phyloP scores from a whole-genome alignment of 306 rosid genomes.

The Pueraria montana region DNA sequence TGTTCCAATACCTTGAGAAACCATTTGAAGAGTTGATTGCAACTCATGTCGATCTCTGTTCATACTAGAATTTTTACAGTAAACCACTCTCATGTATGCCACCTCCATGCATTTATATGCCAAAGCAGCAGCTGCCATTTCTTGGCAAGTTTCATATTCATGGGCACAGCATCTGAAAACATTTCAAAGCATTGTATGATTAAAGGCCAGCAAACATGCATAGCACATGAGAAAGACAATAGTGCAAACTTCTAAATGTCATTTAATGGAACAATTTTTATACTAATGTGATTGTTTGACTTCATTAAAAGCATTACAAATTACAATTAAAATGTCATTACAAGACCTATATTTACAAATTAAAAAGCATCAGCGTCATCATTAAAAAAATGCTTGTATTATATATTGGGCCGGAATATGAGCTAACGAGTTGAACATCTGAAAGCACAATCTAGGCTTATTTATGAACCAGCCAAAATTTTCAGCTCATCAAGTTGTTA shows the following conservation, averaged over 20 bases:
- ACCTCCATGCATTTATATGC: conserved; percentile 96
- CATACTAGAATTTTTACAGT: conserved; percentile 62
- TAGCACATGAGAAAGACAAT: conserved; percentile 27
- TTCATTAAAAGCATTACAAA: conserved; percentile 3
- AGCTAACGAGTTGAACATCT: conserved; percentile 10
- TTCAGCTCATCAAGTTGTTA: background rate
- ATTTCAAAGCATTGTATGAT: conserved; percentile 32
- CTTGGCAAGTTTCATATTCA: conserved; percentile 71
- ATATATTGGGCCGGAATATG: background rate
- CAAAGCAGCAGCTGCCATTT: conserved; percentile 88
- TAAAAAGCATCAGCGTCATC: background rate
- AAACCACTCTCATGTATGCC: conserved; percentile 77
- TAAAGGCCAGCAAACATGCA: conserved; percentile 36
- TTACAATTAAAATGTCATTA: background rate
- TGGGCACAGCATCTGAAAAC: conserved; percentile 76
- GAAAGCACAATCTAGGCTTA: background rate
- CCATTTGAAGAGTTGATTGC: conserved; percentile 67
- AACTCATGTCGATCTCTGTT: conserved; percentile 71
- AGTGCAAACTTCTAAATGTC: conserved; percentile 22
- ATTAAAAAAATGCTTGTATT: background rate
- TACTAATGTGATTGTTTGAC: background rate
- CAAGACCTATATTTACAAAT: background rate
- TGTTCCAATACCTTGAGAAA: conserved; percentile 75
- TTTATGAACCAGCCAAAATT: background rate
- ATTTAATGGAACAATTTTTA: conserved; percentile 30